Percentiles rank a stretch among this genome's conserved stretches.
phyloP scores from a whole-genome alignment of 2,329 filamentous ascomycete genomes.

The Malbranchea cinnamomea region DNA sequence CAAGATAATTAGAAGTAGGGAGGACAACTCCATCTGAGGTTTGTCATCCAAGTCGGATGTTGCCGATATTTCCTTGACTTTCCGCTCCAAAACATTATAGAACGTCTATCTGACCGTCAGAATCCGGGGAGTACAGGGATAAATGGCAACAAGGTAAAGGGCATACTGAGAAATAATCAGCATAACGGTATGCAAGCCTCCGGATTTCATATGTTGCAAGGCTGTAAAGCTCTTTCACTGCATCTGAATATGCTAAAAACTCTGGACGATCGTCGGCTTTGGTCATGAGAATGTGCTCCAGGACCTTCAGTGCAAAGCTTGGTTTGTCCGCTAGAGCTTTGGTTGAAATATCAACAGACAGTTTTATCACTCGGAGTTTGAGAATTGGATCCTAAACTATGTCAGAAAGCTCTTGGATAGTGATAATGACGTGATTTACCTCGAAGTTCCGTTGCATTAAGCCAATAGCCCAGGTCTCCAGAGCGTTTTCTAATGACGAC shows the following conservation, averaged over 20 bases:
- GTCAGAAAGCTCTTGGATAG: conserved; percentile 6
- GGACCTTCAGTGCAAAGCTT: conserved; percentile 70
- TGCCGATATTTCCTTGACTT: conserved; percentile 63
- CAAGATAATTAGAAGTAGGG: conserved; percentile 88
- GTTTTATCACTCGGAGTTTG: conserved; percentile 63
- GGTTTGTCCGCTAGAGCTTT: conserved; percentile 63
- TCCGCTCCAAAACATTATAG: conserved; percentile 72
- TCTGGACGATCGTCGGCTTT: conserved; percentile 59
- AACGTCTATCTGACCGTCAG: conserved; percentile 45
- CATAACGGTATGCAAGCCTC: conserved; percentile 75
- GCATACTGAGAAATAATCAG: conserved; percentile 66
- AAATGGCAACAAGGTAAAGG: neutral
- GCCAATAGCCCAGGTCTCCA: conserved; percentile 28
- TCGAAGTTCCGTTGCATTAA: conserved; percentile 28
- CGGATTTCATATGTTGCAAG: conserved; percentile 80
- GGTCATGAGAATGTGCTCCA: conserved; percentile 81
- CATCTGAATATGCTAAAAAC: conserved; percentile 63
- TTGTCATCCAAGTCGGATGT: conserved; percentile 62
- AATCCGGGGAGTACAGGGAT: conserved; percentile 7
- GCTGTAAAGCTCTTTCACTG: conserved; percentile 74
- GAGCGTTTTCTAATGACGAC: conserved; percentile 21
- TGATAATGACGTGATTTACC: conserved; percentile 12
- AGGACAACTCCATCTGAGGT: conserved; percentile 69
- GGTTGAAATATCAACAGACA: conserved; percentile 73
- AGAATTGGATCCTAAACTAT: conserved; percentile 56